Percentiles rank a stretch among this genome's conserved stretches.
Evolutionary conservation across 2,329 filamentous ascomycete species (phyloP).

Genomic region (Chaetomium strumarium): DNA sequence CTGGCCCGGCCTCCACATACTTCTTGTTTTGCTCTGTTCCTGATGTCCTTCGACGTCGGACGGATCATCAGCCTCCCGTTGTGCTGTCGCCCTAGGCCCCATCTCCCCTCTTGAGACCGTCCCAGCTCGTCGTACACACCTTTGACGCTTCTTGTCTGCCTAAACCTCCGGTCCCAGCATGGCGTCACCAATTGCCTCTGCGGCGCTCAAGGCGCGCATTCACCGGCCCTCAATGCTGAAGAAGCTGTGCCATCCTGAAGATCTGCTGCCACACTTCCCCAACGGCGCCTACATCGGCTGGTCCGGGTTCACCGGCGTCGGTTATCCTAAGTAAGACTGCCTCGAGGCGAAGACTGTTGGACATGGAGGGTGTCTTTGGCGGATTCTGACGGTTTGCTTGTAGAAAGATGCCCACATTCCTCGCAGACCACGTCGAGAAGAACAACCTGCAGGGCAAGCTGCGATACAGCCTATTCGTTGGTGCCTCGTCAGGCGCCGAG

Average conservation of each 20-base stretch:
- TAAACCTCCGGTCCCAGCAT: slow-evolving; percentile 26
- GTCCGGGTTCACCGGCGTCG: slow-evolving; percentile 87
- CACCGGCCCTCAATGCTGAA: slow-evolving; percentile 70
- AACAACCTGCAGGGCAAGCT: slow-evolving; percentile 78
- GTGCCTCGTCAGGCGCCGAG: slow-evolving; percentile 82
- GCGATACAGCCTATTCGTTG: slow-evolving; percentile 82
- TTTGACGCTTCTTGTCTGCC: background rate
- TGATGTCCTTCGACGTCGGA: background rate
- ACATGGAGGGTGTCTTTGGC: background rate
- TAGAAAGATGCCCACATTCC: slow-evolving; percentile 75
- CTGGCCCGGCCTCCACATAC: background rate
- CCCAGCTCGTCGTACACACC: background rate
- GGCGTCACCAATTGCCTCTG: slow-evolving; percentile 56
- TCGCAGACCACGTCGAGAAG: slow-evolving; percentile 85
- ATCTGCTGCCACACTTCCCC: slow-evolving; percentile 74
- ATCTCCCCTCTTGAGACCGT: background rate
- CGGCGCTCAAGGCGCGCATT: slow-evolving; percentile 69
- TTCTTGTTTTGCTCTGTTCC: background rate
- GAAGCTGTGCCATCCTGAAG: slow-evolving; percentile 73
- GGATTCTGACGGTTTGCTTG: slow-evolving; percentile 10
- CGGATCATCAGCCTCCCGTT: background rate
- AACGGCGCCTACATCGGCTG: slow-evolving; percentile 83
- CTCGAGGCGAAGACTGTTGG: background rate
- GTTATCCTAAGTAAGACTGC: slow-evolving; percentile 66
- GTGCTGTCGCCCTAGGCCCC: background rate